phyloP scores from a whole-genome alignment of 2,329 filamentous ascomycete species.

The Falciphora oryzae region DNA sequence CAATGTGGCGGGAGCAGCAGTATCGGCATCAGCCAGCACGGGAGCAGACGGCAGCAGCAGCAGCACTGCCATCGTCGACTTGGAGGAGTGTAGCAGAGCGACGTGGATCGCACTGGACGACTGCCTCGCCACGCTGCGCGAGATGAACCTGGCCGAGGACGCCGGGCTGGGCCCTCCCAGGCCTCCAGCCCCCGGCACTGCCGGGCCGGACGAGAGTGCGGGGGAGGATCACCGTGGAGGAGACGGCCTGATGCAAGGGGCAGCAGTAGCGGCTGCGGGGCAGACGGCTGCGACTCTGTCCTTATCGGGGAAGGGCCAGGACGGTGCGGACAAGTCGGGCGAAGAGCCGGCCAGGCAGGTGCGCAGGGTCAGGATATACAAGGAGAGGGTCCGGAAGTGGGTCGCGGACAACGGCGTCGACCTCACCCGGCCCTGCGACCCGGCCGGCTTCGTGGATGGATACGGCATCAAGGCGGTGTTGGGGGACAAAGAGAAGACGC shows the following conservation, averaged over 20 bases:
- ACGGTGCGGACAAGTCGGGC: conserved; percentile 22
- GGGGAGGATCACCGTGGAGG: conserved; percentile 18
- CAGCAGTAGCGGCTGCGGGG: neutral
- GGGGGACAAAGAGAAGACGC: conserved; percentile 25
- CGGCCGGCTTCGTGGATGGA: conserved; percentile 66
- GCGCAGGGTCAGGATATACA: conserved; percentile 45
- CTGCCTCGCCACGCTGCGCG: conserved; percentile 68
- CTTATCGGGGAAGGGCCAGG: conserved; percentile 9
- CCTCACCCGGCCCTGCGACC: conserved; percentile 62
- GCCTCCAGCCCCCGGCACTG: conserved; percentile 14
- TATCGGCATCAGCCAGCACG: neutral
- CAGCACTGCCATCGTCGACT: conserved; percentile 45
- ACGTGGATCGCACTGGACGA: conserved; percentile 87
- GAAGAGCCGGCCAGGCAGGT: conserved; percentile 27
- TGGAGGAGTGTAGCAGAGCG: conserved; percentile 65
- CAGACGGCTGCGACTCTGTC: conserved; percentile 11
- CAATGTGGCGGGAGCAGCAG: conserved; percentile 8
- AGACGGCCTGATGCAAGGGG: conserved; percentile 12
- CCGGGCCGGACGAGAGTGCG: conserved; percentile 12
- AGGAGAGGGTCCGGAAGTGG: conserved; percentile 59
- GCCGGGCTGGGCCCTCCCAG: conserved; percentile 42
- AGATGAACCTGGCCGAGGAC: conserved; percentile 69
- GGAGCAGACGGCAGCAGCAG: neutral
- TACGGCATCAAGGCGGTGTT: conserved; percentile 47
- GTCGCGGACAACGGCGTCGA: conserved; percentile 56